These are phyloP conservation scores for Hygrocybe punicea DNA, from an alignment of 768 basidiomycete species.

Conservation along the genomic window DNA sequence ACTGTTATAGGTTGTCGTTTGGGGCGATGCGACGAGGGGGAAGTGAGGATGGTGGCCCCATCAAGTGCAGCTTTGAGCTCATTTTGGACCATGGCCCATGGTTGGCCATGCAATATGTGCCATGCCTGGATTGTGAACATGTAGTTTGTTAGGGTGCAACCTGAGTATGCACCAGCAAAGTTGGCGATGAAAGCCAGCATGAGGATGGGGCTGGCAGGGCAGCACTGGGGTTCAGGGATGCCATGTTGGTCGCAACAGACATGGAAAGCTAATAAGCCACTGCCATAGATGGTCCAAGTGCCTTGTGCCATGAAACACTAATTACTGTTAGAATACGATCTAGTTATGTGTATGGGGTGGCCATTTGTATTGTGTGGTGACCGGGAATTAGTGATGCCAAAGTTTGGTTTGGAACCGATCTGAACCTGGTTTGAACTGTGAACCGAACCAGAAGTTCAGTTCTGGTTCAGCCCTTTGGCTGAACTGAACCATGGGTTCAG, in stretches of 20 bases:
- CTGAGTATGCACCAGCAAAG: conserved; percentile 32
- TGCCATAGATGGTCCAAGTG: conserved; percentile 36
- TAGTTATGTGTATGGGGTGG: conserved; percentile 9
- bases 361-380: neutral
- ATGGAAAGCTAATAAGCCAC: conserved; percentile 39
- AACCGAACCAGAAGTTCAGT: too few relatives aligned
- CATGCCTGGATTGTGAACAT: conserved; percentile 41
- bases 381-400: too few relatives aligned
- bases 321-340: conserved; percentile 25
- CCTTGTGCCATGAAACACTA: conserved; percentile 21
- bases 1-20: conserved; percentile 32
- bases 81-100: conserved; percentile 25
- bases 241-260: conserved; percentile 34
- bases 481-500: too few relatives aligned
- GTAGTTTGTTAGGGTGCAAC: conserved; percentile 36
- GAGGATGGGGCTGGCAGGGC: conserved; percentile 24
- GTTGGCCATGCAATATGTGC: conserved; percentile 43
- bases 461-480: too few relatives aligned
- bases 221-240: conserved; percentile 31
- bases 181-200: conserved; percentile 31
- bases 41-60: conserved; percentile 30
- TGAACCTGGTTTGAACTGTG: too few relatives aligned
- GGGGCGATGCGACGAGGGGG: conserved; percentile 24
- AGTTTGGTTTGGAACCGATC: too few relatives aligned
- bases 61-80: conserved; percentile 29